phyloP scores from a whole-genome alignment of 2,329 filamentous ascomycete genomes.

The Fusarium penzigii region DNA sequence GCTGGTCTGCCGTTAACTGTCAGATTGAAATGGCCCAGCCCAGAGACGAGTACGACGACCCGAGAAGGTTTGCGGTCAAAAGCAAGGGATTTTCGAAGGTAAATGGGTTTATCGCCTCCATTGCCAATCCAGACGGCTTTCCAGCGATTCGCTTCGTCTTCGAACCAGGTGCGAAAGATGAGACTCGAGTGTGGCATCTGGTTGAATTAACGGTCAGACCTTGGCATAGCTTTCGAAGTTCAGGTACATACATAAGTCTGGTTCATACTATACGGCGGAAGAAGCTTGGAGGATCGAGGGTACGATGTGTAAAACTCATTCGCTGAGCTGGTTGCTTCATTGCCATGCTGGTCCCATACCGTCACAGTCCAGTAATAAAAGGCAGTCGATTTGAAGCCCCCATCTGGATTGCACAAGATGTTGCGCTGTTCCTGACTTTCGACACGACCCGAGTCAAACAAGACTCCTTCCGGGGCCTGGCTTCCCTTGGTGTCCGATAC shows the following conservation, averaged over 20 bases:
- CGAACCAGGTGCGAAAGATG: slow-evolving; percentile 44
- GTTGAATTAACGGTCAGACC: too few species aligned
- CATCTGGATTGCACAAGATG: slow-evolving; percentile 23
- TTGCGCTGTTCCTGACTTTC: slow-evolving; percentile 25
- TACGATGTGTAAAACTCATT: slow-evolving; percentile 43
- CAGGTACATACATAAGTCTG: slow-evolving; percentile 35
- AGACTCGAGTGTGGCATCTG: slow-evolving; percentile 43
- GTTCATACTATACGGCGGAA: slow-evolving; percentile 44
- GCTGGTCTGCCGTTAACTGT: slow-evolving; percentile 35
- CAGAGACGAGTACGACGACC: slow-evolving; percentile 39
- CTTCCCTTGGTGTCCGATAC: slow-evolving; percentile 4
- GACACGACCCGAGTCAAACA: slow-evolving; percentile 20
- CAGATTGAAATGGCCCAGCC: slow-evolving; percentile 42
- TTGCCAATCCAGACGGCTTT: slow-evolving; percentile 43
- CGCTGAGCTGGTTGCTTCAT: slow-evolving; percentile 22
- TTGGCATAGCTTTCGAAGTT: background rate
- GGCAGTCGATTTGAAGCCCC: slow-evolving; percentile 37
- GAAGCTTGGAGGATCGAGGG: slow-evolving; percentile 33
- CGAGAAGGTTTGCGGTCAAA: slow-evolving; percentile 32
- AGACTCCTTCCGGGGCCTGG: background rate
- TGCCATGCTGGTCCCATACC: slow-evolving; percentile 37
- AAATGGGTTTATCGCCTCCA: slow-evolving; percentile 41
- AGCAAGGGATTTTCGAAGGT: slow-evolving; percentile 37
- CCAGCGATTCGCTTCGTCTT: slow-evolving; percentile 41
- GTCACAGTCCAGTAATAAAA: slow-evolving; percentile 39